Conservation (phyloP, 1,284 basidiomycete species). For the Crucibulum cyathiforme region DNA sequence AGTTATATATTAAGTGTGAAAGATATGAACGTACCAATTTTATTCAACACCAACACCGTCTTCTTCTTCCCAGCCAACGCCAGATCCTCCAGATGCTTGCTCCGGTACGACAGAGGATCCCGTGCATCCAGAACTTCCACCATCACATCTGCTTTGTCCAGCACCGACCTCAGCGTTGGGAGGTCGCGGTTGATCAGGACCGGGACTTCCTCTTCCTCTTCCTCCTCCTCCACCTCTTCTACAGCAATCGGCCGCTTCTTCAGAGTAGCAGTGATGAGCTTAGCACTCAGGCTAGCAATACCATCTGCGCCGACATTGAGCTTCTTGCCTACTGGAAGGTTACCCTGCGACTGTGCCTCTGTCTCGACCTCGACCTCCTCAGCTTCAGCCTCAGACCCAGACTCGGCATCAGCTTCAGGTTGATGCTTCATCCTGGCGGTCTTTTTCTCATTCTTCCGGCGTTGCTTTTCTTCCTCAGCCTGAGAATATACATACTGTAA, state of each 20-base stretch:
- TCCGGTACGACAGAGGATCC: slow-evolving; percentile 79
- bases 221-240: slow-evolving; percentile 47
- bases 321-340: slow-evolving; percentile 11
- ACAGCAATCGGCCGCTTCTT: slow-evolving; percentile 32
- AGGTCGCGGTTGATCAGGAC: slow-evolving; percentile 73
- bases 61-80: slow-evolving; percentile 55
- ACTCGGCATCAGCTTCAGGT: slow-evolving; percentile 28
- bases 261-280: slow-evolving; percentile 40
- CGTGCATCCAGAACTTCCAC: slow-evolving; percentile 87
- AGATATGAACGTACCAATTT: slow-evolving; percentile 69
- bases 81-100: slow-evolving; percentile 68
- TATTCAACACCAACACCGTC: slow-evolving; percentile 81
- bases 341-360: background rate
- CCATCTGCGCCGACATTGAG: slow-evolving; percentile 48
- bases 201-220: slow-evolving; percentile 61
- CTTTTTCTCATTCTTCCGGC: slow-evolving; percentile 67
- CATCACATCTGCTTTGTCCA: slow-evolving; percentile 86
- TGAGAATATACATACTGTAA: slow-evolving; percentile 9
- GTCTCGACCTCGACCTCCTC: slow-evolving; percentile 36
- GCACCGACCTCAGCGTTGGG: slow-evolving; percentile 70
- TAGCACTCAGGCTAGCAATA: slow-evolving; percentile 50
- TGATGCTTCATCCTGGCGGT: slow-evolving; percentile 40
- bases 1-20: slow-evolving; percentile 1
- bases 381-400: slow-evolving; percentile 27
- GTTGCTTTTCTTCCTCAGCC: slow-evolving; percentile 76